phyloP scores from a whole-genome alignment of 2,329 filamentous ascomycete genomes.

The Colletotrichum kahawae region DNA sequence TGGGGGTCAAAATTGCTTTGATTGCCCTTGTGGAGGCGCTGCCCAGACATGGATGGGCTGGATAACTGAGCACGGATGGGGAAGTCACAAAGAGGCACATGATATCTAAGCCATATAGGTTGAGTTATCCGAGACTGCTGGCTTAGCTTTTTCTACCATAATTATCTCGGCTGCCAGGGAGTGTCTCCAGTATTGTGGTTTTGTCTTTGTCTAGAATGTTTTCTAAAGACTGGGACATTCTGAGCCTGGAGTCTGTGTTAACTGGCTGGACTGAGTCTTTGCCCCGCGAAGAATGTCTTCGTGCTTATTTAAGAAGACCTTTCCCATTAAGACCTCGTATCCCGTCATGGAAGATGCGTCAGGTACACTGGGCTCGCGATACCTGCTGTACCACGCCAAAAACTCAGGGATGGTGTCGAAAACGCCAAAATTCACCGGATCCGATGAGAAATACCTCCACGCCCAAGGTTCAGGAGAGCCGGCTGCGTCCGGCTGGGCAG shows the following conservation, averaged over 20 bases:
- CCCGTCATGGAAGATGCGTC: background rate
- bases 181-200: too few relatives aligned
- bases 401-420: background rate
- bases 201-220: too few relatives aligned
- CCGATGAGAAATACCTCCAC: background rate
- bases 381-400: background rate
- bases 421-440: background rate
- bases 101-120: background rate
- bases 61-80: background rate
- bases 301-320: too few relatives aligned
- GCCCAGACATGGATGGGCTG: background rate
- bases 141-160: background rate
- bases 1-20: too few relatives aligned
- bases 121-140: rapidly evolving
- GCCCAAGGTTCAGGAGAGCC: background rate
- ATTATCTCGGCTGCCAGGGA: too few relatives aligned
- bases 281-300: too few relatives aligned
- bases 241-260: too few relatives aligned
- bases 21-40: too few relatives aligned
- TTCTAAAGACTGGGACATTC: too few relatives aligned
- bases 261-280: too few relatives aligned
- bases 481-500: background rate
- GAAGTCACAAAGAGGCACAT: background rate
- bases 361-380: background rate
- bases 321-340: too few relatives aligned